These are phyloP conservation scores for Coniochaeta prunicola DNA, from an alignment of 2,329 filamentous ascomycete species.

Conservation along the genomic window DNA sequence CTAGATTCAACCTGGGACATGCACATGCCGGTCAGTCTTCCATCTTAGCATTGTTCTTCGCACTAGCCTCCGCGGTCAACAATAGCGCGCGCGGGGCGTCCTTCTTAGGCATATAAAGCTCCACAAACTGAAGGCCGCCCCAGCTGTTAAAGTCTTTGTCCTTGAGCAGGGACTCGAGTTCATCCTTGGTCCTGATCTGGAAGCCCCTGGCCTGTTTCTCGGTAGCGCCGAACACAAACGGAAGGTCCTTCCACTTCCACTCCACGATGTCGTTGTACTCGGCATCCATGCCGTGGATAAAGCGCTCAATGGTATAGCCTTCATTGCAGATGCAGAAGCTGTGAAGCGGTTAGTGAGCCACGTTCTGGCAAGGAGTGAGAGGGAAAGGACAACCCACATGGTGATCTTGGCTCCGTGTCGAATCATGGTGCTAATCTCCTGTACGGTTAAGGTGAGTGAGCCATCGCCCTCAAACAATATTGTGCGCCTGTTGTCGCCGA, in stretches of 20 bases:
- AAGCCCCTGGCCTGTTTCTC: constrained; percentile 54
- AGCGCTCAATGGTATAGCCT: constrained; percentile 83
- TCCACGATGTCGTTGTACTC: constrained; percentile 72
- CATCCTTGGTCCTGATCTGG: constrained; percentile 60
- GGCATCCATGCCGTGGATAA: constrained; percentile 76
- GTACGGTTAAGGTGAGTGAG: constrained; percentile 75
- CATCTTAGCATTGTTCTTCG: constrained; percentile 53
- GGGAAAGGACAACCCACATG: constrained; percentile 44
- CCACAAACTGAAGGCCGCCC: constrained; percentile 60
- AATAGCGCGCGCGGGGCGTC: constrained; percentile 68
- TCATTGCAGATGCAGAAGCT: constrained; percentile 81
- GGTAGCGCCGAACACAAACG: constrained; percentile 58
- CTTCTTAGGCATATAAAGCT: constrained; percentile 72
- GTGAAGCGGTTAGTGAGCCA: neutral
- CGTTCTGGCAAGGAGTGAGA: neutral
- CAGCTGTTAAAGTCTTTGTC: constrained; percentile 56
- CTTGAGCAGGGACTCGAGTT: constrained; percentile 58
- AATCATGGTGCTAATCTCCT: constrained; percentile 81
- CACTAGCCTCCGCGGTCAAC: constrained; percentile 63
- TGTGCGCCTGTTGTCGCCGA: constrained; percentile 51
- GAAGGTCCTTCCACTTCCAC: constrained; percentile 64
- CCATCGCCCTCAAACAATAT: constrained; percentile 88
- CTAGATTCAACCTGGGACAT: neutral
- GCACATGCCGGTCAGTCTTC: constrained; percentile 13
- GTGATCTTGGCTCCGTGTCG: constrained; percentile 67